Base-by-base conservation (phyloP, 2,329 filamentous ascomycete species). In the Pseudocercospora pini-densiflorae region DNA sequence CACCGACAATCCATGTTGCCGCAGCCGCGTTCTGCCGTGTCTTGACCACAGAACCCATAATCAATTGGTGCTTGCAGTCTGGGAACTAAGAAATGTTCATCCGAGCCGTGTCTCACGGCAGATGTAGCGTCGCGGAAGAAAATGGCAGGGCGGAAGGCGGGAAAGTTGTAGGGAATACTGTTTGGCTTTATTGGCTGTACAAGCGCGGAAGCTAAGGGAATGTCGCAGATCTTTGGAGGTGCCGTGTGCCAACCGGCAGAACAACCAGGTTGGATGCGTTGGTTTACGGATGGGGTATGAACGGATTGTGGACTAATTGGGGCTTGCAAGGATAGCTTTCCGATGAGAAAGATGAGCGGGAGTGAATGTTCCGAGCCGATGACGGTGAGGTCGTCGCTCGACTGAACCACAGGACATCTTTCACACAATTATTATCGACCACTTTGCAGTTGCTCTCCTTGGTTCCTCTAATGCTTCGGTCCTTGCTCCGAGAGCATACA, bases 31-130 rank as follows among this genome's bases (percentile, higher is more conserved):
- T 43, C 23, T 47, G 57, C 57, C 51, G 51, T 55, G 51, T 55
- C 51, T 55, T 31, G 24, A n/a, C 27, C 23, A 33, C n/a, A 24
- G 33, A 29, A 29, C 51, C 51, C 51, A 27, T 55, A 27, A 27
- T 21, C 16, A n/a, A 55, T 55, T 55, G 51, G 51, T 55, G 51
- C 51, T 55, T 27, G 27, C 51, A 14, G 16, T 55, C 12, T 27
- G 51, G 51, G 51, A 33, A 33, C 51, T 59, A 59, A 59, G 31
- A 59, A 43, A 59, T 59, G 57, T 59, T 47, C 57, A 2, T 59
- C 57, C 33, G 40, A 59, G 51, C 51, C 51, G 51, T 55, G 51
- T 55, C 51, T 55, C 51, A 55, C 51, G 51, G 51, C 51, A 55
- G 51, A 55, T 33, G 51, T 55, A 31, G 51, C 51, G 51, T 55